phyloP scores from a whole-genome alignment of 495 filamentous ascomycete genomes.

The Penicillium diatomitis region DNA sequence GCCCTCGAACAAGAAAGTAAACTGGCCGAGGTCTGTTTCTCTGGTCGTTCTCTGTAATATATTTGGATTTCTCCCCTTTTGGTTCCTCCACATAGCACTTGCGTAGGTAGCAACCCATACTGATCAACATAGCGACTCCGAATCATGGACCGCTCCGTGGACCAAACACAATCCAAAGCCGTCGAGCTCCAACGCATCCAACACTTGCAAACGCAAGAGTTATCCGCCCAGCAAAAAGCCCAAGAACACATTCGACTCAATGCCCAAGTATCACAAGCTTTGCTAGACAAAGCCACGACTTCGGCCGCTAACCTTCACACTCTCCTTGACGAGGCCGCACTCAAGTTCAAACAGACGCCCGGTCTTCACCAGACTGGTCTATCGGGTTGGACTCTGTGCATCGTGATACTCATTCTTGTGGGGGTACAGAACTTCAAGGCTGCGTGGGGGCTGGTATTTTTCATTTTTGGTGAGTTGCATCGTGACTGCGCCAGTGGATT shows the following conservation, averaged over 20 bases:
- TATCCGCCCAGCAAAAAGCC: constrained; percentile 21
- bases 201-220: constrained; percentile 25
- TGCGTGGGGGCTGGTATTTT: constrained; percentile 11
- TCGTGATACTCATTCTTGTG: constrained; percentile 16
- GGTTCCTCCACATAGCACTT: background rate
- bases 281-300: constrained; percentile 29
- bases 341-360: constrained; percentile 23
- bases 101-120: background rate
- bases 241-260: constrained; percentile 27
- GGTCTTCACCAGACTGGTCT: constrained; percentile 15
- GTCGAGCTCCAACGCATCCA: constrained; percentile 30
- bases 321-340: constrained; percentile 30
- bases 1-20: constrained; percentile 25
- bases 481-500: too few species aligned
- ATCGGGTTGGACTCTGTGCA: constrained; percentile 17
- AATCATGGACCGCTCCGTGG: constrained; percentile 25
- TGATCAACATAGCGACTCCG: constrained; percentile 28
- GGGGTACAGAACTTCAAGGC: constrained; percentile 16
- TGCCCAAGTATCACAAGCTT: constrained; percentile 26
- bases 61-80: too few species aligned
- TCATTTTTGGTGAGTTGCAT: constrained; percentile 13
- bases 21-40: constrained; percentile 24
- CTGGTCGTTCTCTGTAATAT: too few species aligned
- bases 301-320: constrained; percentile 33
- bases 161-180: constrained; percentile 26